Evolutionary conservation across 768 basidiomycete species (phyloP).

Genomic region (Kwoniella bestiolae): DNA sequence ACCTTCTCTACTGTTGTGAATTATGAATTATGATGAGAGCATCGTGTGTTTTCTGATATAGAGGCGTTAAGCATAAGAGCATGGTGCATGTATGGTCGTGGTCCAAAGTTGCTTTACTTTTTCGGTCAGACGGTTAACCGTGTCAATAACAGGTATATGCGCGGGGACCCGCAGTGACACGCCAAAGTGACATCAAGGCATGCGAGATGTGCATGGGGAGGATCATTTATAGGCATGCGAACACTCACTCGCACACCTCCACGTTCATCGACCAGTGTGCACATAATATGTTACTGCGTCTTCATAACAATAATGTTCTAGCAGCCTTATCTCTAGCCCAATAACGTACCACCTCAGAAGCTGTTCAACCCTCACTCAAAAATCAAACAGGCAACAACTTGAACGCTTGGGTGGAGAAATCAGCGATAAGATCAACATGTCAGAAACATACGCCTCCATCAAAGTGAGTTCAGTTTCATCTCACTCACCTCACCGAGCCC

Average conservation of each 20-base stretch:
- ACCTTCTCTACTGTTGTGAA: no score
- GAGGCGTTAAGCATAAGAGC: no score
- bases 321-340: no score
- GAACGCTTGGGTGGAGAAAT: background rate
- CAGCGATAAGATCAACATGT: conserved; percentile 9
- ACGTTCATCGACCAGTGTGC: background rate
- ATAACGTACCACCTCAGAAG: no score
- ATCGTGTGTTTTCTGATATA: no score
- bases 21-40: no score
- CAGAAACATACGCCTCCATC: conserved; percentile 34
- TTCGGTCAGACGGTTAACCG: background rate
- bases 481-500: background rate
- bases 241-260: background rate
- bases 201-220: background rate
- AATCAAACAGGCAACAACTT: background rate
- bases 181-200: background rate
- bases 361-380: no score
- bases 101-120: no score
- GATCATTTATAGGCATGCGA: background rate
- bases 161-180: background rate
- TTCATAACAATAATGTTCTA: no score
- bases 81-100: no score
- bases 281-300: no score
- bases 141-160: background rate
- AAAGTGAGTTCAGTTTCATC: conserved; percentile 27